Base-by-base conservation (phyloP, 169 alveolate species). In the Neospora caninum region DNA sequence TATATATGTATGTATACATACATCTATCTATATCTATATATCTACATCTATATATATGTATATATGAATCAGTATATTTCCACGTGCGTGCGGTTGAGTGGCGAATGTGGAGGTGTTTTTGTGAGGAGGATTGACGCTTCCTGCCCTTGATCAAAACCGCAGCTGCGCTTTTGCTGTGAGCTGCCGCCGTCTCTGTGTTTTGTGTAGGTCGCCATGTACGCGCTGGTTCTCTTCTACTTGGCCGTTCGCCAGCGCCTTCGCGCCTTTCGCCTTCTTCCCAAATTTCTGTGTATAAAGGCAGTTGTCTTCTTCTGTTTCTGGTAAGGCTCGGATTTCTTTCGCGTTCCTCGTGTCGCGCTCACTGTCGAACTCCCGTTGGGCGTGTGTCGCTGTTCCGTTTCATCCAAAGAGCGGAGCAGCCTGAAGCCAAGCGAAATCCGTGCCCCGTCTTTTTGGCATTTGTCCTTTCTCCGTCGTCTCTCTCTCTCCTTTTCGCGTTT, bases 301-400 rank as follows among this genome's bases (percentile, higher is more conserved):
- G 95, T 96, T 54, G 91, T 96, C 38, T 96, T 96, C 95, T 94
- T 96, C 92, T 94, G 96, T 39, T 96, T 95, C 91, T 96, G 98
- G 98, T 93, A 94, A 83, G 96, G n/a, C 1, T 64, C 20, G 73
- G 2, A 10, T n/a, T 73, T 10, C n/a, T n/a, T n/a, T n/a, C n/a
- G n/a, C n/a, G n/a, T n/a, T n/a, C n/a, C n/a, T n/a, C n/a, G n/a
- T n/a, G n/a, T n/a, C n/a, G n/a, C n/a, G n/a, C n/a, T n/a, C n/a
- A n/a, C n/a, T n/a, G n/a, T n/a, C n/a, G n/a, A n/a, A n/a, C n/a
- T n/a, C n/a, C n/a, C n/a, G n/a, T n/a, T n/a, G n/a, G n/a, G n/a
- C n/a, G n/a, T n/a, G n/a, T n/a, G n/a, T n/a, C n/a, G n/a, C n/a
- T n/a, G n/a, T n/a, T n/a, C n/a, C n/a, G n/a, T n/a, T n/a, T n/a